Evolutionary conservation across 345 rosid species (phyloP), one percentile per base, ranked within the genome.

Genomic region (Carallia pectinifolia): DNA sequence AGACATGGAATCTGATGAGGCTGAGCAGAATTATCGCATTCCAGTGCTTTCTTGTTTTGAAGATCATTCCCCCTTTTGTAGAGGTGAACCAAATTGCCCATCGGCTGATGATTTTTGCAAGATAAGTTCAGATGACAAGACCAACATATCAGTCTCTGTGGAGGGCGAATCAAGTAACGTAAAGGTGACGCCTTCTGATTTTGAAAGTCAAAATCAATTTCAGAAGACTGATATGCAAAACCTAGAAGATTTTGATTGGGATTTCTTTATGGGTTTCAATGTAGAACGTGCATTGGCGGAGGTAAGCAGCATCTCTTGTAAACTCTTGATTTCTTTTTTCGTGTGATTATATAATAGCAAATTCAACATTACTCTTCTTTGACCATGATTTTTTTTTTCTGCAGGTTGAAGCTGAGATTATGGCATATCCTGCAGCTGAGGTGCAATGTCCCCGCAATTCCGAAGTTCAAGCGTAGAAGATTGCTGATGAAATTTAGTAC

Each of bases 251-350:
- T 5, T 0, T 54, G 7, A n/a, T 54, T 54, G 30, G 12, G 10
- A 54, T 13, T 54, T 27, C 27, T 29, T 5, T 2, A 4, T 27
- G 52, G 61, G 4, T 40, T 0, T 36, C 0, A 30, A 34, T 17
- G 29, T 68, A 58, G 64, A 58, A 58, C 47, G 53, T 58, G 15
- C 15, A 30, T 36, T 19, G 0, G 17, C 5, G 8, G 17, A 58
- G 55, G 72, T 60, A 69, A 68, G 44, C 4, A 56, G 9, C 29
- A n/a, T 58, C 30, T 6, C 54, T 68, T 5, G 1, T 59, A 67
- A 17, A 3, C 5, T 31, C n/a, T 2, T 16, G 50, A 44, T 12
- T 13, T 3, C 50, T 9, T 56, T 3, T 56, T 56, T 5, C 0
- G 2, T 1, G 3, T 4, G 16, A 56, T 33, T 12, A 12, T 44